Percentiles rank a stretch among this genome's conserved stretches.
Evolutionary conservation across 2,329 filamentous ascomycete genomes (phyloP).

Genomic region (Exutisphaerella laricina): DNA sequence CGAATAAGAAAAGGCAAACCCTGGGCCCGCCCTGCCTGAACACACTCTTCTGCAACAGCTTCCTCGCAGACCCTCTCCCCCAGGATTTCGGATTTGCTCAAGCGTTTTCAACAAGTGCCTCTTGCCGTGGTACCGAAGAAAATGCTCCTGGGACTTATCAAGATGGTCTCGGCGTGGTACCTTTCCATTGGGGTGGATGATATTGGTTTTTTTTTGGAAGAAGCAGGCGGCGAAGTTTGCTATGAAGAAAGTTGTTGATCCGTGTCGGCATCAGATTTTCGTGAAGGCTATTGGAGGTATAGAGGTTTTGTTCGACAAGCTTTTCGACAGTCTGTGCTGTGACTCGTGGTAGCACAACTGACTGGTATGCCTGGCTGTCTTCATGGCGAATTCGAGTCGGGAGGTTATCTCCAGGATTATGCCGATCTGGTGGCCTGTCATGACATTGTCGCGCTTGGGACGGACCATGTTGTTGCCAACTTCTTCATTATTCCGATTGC

Average conservation of each 20-base stretch:
- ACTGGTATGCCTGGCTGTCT: conserved; percentile 24
- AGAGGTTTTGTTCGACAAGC: conserved; percentile 47
- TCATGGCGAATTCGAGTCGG: conserved; percentile 15
- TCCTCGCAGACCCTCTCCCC: not conserved
- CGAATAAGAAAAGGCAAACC: not conserved
- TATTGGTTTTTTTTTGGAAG: conserved; percentile 33
- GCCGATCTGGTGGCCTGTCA: conserved; percentile 26
- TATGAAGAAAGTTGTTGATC: conserved; percentile 46
- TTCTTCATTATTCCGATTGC: conserved; percentile 41
- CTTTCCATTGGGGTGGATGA: conserved; percentile 34
- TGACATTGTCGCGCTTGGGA: conserved; percentile 37
- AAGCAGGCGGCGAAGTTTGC: conserved; percentile 43
- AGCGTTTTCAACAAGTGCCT: not conserved
- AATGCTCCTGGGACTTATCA: not conserved
- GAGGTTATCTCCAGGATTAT: conserved; percentile 26
- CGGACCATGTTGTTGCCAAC: conserved; percentile 28
- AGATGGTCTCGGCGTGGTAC: conserved; percentile 10
- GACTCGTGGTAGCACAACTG: conserved; percentile 19
- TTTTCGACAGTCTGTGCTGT: not conserved
- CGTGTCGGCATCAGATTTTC: conserved; percentile 50
- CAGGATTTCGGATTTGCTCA: not conserved
- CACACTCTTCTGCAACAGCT: not conserved
- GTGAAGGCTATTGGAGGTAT: conserved; percentile 50
- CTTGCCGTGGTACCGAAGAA: not conserved
- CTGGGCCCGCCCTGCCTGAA: not conserved